Conservation (phyloP, 2,329 filamentous ascomycete species). For the Rutstroemia sp. region DNA sequence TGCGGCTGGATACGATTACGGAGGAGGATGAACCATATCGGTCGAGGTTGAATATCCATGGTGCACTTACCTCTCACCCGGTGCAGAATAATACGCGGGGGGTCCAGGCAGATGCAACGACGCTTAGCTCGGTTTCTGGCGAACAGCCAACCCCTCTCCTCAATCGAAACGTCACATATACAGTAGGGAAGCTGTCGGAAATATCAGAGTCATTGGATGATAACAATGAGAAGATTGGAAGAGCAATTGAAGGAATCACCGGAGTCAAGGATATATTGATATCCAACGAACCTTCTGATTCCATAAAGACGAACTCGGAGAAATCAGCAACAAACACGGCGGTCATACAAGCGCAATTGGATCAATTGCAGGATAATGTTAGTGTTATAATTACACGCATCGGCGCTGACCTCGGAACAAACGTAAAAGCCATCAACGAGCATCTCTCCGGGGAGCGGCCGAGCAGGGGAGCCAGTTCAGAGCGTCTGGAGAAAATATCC, state of each 20-base stretch:
- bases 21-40: conserved; percentile 4
- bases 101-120: neutral
- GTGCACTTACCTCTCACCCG: neutral
- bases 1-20: conserved; percentile 18
- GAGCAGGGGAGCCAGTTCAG: conserved; percentile 14
- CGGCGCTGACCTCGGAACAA: conserved; percentile 20
- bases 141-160: neutral
- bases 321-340: conserved; percentile 20
- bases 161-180: conserved; percentile 14
- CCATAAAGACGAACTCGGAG: conserved; percentile 17
- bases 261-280: conserved; percentile 17
- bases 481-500: conserved; percentile 19
- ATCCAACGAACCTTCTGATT: conserved; percentile 17
- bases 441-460: conserved; percentile 3
- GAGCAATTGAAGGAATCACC: conserved; percentile 15
- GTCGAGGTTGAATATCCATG: neutral
- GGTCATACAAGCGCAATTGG: conserved; percentile 26
- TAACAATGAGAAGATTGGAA: conserved; percentile 21
- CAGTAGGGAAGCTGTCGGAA: conserved; percentile 19
- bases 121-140: neutral
- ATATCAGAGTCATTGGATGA: conserved; percentile 20
- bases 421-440: conserved; percentile 20
- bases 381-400: conserved; percentile 20
- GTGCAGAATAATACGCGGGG: neutral
- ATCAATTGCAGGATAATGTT: conserved; percentile 26